phyloP scores from a whole-genome alignment of 129 eudicot species.

The Lactuca saligna region DNA sequence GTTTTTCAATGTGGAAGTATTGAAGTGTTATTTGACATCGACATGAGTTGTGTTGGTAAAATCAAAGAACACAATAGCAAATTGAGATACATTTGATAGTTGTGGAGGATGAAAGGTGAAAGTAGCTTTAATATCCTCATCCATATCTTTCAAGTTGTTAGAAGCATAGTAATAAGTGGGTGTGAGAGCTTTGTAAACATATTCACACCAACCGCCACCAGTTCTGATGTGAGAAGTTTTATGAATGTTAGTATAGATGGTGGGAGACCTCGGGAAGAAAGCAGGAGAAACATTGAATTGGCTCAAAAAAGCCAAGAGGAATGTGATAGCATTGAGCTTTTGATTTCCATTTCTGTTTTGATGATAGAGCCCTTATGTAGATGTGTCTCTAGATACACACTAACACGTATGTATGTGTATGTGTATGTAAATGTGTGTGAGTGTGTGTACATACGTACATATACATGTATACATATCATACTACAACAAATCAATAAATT shows the following conservation, averaged over 20 bases:
- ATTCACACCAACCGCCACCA: slow-evolving; percentile 4
- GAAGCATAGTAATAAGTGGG: not conserved
- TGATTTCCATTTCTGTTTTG: no score
- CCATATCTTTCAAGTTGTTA: not conserved
- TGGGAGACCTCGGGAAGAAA: not conserved
- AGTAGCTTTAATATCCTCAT: not conserved
- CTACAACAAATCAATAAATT: no score
- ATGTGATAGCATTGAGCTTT: not conserved
- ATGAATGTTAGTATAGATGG: not conserved
- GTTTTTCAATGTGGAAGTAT: no score
- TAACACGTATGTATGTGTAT: no score
- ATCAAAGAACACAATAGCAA: not conserved
- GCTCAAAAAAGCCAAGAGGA: not conserved
- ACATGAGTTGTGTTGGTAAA: not conserved
- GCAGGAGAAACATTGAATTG: not conserved
- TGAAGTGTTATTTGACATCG: no score
- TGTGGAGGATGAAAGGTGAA: not conserved
- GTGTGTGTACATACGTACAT: no score
- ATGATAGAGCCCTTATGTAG: no score
- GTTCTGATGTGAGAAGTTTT: not conserved
- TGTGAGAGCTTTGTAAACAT: not conserved
- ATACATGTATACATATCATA: no score
- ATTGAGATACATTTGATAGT: not conserved
- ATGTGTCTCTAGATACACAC: no score
- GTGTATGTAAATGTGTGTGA: no score